These are phyloP conservation scores for Leccinum fallax DNA, from an alignment of 1,284 basidiomycete genomes.

Conservation along the genomic window DNA sequence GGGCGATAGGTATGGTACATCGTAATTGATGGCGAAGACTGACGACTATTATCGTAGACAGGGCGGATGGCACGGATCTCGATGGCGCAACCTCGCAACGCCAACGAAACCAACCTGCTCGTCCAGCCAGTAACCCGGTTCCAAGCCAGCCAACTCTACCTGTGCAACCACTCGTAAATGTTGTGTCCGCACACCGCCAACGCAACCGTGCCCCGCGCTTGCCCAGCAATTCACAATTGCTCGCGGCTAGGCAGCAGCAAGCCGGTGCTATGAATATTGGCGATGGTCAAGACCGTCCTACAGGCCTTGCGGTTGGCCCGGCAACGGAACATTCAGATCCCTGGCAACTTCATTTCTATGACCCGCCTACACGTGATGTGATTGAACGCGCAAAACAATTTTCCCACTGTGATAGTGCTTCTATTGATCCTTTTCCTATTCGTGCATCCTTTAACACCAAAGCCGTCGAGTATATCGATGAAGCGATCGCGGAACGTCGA, in stretches of 20 bases:
- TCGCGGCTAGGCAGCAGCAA: background rate
- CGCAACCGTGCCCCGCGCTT: background rate
- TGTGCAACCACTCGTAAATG: background rate
- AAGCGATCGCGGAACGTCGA: background rate
- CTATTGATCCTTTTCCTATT: background rate
- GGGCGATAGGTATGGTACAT: background rate
- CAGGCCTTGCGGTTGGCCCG: background rate
- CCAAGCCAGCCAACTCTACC: background rate
- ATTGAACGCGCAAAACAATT: background rate
- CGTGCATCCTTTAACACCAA: constrained; percentile 5
- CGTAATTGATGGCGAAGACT: background rate
- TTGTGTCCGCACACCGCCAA: background rate
- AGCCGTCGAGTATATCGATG: background rate
- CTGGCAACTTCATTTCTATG: background rate
- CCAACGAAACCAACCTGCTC: background rate
- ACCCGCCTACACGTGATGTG: background rate
- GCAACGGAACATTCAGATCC: background rate
- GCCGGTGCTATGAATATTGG: background rate
- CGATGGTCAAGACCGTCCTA: background rate
- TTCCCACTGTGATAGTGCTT: background rate
- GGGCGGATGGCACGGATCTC: background rate
- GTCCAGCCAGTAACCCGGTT: background rate
- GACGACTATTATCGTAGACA: background rate
- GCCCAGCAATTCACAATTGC: background rate
- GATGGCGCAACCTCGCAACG: too few species aligned